A percentile compares a stretch with the other conserved stretches of the same genome.
Evolutionary conservation across 2,329 filamentous ascomycete species (phyloP).

Genomic region (Clonostachys chloroleuca): DNA sequence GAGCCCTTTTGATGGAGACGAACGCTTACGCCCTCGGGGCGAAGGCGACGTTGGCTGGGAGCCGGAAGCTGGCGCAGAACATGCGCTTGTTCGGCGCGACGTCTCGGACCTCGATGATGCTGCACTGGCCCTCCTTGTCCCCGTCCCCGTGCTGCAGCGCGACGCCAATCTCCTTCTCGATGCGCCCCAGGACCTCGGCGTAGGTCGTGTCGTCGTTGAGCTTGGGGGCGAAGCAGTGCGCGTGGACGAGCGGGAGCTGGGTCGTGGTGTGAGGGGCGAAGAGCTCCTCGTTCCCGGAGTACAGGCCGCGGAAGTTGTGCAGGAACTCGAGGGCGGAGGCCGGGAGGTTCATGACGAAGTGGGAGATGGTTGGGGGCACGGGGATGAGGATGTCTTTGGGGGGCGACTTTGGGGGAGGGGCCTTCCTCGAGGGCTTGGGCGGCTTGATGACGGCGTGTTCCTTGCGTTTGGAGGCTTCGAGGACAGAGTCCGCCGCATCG

Average conservation of each 20-base stretch:
- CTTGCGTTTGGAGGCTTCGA: conserved; percentile 41
- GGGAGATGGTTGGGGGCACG: conserved; percentile 74
- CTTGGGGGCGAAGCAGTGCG: conserved; percentile 91
- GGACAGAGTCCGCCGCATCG: conserved; percentile 57
- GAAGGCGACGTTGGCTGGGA: conserved; percentile 83
- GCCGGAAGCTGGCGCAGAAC: conserved; percentile 90
- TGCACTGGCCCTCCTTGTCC: conserved; percentile 41
- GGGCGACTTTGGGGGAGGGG: conserved; percentile 6
- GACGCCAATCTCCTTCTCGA: conserved; percentile 32
- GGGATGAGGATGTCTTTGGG: conserved; percentile 34
- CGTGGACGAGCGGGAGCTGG: conserved; percentile 77
- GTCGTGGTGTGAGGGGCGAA: conserved; percentile 57
- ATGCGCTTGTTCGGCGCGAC: conserved; percentile 93
- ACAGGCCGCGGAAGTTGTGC: conserved; percentile 62
- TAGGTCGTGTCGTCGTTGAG: conserved; percentile 66
- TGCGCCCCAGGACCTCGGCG: conserved; percentile 39
- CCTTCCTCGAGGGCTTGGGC: conserved; percentile 28
- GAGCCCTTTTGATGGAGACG: no score
- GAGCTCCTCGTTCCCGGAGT: conserved; percentile 62
- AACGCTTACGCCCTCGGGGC: conserved; percentile 22
- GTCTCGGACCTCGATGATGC: conserved; percentile 70
- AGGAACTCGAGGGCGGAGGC: conserved; percentile 86
- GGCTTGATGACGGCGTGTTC: conserved; percentile 50
- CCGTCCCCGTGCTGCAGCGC: conserved; percentile 36
- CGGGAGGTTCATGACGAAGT: conserved; percentile 98